Conservation (phyloP, 257 asterid genomes). For the Salvia splendens region DNA sequence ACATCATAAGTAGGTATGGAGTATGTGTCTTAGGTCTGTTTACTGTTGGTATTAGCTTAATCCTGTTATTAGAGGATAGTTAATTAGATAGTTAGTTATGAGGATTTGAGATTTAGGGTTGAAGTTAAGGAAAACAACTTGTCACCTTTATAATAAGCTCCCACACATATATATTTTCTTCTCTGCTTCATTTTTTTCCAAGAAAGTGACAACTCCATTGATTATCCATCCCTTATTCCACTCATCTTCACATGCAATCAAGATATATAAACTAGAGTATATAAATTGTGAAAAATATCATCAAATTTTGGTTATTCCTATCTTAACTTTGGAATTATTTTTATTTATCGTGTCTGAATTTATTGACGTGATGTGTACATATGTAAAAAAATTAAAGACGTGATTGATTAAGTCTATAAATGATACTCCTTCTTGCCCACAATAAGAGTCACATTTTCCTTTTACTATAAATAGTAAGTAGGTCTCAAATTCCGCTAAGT, state of each 20-base stretch:
- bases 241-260: not conserved
- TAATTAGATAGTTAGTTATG: constrained; percentile 33
- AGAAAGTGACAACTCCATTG: constrained; percentile 32
- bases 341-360: too few relatives aligned
- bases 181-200: constrained; percentile 24
- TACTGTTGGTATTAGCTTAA: constrained; percentile 42
- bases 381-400: too few relatives aligned
- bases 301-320: too few relatives aligned
- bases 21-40: constrained; percentile 29
- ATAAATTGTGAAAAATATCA: too few relatives aligned
- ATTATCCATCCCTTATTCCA: constrained; percentile 26
- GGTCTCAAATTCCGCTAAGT: too few relatives aligned
- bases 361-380: too few relatives aligned
- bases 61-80: not conserved
- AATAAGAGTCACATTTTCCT: too few relatives aligned
- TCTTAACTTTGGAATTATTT: too few relatives aligned
- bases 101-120: constrained; percentile 49
- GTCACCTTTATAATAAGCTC: constrained; percentile 36
- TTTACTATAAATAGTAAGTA: too few relatives aligned
- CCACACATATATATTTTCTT: not conserved
- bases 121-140: constrained; percentile 56
- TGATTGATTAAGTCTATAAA: too few relatives aligned
- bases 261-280: too few relatives aligned
- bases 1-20: constrained; percentile 67
- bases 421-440: too few relatives aligned